Evolutionary conservation across 169 alveolate species (phyloP), one percentile per base, ranked within the genome.

Genomic region (Plasmodium yoelii): DNA sequence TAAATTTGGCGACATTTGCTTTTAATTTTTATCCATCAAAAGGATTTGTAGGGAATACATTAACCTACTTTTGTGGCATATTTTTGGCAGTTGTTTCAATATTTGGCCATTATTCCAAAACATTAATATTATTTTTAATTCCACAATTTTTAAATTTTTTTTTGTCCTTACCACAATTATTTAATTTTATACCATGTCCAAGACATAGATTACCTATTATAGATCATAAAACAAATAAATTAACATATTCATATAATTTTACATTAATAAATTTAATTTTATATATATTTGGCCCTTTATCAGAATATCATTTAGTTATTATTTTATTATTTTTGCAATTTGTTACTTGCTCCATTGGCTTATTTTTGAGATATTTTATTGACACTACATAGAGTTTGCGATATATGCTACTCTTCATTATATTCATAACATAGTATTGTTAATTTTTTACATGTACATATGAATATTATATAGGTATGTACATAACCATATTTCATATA

Each of bases 21-120:
- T 95, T 80, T 88, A 97, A 96, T 89, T 94, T 92, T 92, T 96
- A 91, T 82, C 99, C 99, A n/a, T 94, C 98, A 15, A 69, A 95
- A 88, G 98, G 96, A 42, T 97, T 97, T 90, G 98, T 97, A 19
- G 99, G 99, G n/a, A 98, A 97, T 90, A 96, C 98, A 13, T 96
- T 90, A 92, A 95, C 98, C 49, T 96, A 97, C 73, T 97, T 97
- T 92, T 96, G 98, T 42, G 99, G 99, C 61, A 96, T 96, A 94
- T 94, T 96, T 44, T 95, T 97, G 71, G 99, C 99, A 24, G 95
- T 96, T 47, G 97, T 95, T 18, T 97, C 98, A 10, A 96, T 97
- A 65, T 88, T 96, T 44, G 99, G 98, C 0, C 98, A 96, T 92
- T 97, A 94, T 87, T 95, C 98, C 24, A 96, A 96, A 84, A 96